A percentile compares a stretch with the other conserved stretches of the same genome.
These are phyloP conservation scores for Cynara cardunculus DNA, from an alignment of 129 eudicot genomes.

Conservation along the genomic window DNA sequence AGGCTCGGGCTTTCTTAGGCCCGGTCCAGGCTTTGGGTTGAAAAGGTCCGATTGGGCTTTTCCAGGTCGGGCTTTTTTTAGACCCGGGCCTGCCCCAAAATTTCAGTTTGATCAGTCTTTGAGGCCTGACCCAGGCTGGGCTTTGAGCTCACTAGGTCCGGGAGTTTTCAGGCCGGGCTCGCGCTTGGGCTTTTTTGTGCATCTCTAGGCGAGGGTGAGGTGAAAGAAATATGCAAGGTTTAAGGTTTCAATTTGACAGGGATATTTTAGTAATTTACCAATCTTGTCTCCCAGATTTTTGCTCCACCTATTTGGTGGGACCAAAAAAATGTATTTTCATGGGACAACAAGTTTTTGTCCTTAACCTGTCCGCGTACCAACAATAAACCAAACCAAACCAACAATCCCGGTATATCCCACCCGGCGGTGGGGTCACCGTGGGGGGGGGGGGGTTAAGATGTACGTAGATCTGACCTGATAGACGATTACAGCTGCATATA, in stretches of 20 bases:
- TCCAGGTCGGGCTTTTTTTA: neutral
- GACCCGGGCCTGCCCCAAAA: neutral
- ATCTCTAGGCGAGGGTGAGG: no score
- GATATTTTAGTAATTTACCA: neutral
- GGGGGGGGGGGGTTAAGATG: neutral
- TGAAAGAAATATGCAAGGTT: no score
- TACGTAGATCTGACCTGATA: conserved; percentile 51
- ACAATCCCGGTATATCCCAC: neutral
- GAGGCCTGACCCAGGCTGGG: no score
- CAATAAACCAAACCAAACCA: no score
- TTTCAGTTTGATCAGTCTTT: no score
- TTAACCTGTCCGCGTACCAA: no score
- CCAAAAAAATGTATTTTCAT: neutral
- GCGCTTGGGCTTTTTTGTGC: no score
- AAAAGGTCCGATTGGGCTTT: neutral
- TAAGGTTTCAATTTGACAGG: neutral
- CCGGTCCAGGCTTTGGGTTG: neutral
- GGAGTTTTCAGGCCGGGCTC: no score
- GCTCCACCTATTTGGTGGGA: neutral
- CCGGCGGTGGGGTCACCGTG: neutral
- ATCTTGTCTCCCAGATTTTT: neutral
- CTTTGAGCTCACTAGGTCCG: no score
- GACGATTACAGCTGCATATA: conserved; percentile 72
- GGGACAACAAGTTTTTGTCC: no score
- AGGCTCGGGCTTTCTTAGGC: neutral